Evolutionary conservation across 1,284 basidiomycete genomes (phyloP).

Genomic region (Leccinum subspadiceum): DNA sequence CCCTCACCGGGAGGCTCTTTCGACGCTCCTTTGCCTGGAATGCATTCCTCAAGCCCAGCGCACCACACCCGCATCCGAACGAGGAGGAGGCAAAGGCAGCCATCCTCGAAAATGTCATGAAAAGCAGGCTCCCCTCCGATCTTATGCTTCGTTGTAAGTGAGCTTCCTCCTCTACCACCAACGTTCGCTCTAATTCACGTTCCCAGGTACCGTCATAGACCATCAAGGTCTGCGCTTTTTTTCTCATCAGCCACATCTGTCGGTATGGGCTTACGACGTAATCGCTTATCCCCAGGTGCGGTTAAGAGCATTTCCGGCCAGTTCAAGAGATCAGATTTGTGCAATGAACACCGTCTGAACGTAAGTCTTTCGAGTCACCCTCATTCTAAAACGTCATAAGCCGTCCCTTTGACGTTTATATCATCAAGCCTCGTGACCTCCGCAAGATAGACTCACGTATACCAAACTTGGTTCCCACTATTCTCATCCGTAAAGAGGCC

Average conservation of each 20-base stretch:
- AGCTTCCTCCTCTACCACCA: slow-evolving; percentile 2
- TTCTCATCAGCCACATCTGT: slow-evolving; percentile 14
- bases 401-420: slow-evolving; percentile 23
- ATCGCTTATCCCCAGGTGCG: slow-evolving; percentile 53
- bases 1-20: background rate
- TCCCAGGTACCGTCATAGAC: slow-evolving; percentile 82
- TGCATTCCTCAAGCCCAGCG: slow-evolving; percentile 16
- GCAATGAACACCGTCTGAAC: slow-evolving; percentile 84
- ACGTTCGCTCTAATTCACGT: slow-evolving; percentile 10
- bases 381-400: slow-evolving; percentile 21
- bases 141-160: slow-evolving; percentile 79
- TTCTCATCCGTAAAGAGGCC: slow-evolving; percentile 84
- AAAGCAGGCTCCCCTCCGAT: slow-evolving; percentile 75
- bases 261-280: slow-evolving; percentile 23
- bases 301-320: slow-evolving; percentile 89
- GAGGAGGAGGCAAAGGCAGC: slow-evolving; percentile 72
- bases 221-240: slow-evolving; percentile 54
- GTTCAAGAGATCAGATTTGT: slow-evolving; percentile 88
- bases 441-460: slow-evolving; percentile 95
- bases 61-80: slow-evolving; percentile 36
- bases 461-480: slow-evolving; percentile 93
- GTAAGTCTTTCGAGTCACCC: slow-evolving; percentile 47
- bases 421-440: slow-evolving; percentile 83
- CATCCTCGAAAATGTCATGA: slow-evolving; percentile 78
- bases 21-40: slow-evolving; percentile 29